Percentiles rank a stretch among this genome's conserved stretches.
phyloP scores from a whole-genome alignment of 371 early-diverging fungal genomes.

The Paraphysoderma sedebokerense region DNA sequence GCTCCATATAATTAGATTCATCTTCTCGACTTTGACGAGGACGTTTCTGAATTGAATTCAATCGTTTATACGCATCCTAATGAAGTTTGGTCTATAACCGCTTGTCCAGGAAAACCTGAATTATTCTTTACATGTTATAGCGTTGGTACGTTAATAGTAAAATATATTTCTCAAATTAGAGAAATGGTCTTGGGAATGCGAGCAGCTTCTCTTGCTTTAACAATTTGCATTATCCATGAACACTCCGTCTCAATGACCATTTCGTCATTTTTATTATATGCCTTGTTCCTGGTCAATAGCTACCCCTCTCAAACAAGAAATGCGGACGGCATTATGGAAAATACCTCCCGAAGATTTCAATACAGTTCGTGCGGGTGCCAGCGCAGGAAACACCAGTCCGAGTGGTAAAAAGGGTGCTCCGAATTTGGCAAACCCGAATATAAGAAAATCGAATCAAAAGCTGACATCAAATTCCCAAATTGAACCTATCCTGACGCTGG shows the following conservation, averaged over 20 bases:
- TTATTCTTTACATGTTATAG: conserved; percentile 45
- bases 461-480: background rate
- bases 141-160: conserved; percentile 16
- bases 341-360: background rate
- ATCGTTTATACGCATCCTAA: conserved; percentile 44
- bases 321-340: background rate
- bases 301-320: conserved; percentile 8
- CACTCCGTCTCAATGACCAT: conserved; percentile 5
- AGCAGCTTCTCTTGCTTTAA: background rate
- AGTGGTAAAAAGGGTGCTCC: background rate
- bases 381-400: too few species aligned
- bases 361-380: too few species aligned
- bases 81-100: conserved; percentile 50
- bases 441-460: too few species aligned
- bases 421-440: too few species aligned
- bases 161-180: background rate
- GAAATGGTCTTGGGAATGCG: background rate
- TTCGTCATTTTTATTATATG: background rate
- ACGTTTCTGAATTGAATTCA: conserved; percentile 36
- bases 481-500: background rate
- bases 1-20: conserved; percentile 21
- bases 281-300: conserved; percentile 9
- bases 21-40: conserved; percentile 52
- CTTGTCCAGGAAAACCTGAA: conserved; percentile 37
- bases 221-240: conserved; percentile 12